Base-by-base conservation (phyloP, 306 rosid genomes). In the Glycine tomentella region DNA sequence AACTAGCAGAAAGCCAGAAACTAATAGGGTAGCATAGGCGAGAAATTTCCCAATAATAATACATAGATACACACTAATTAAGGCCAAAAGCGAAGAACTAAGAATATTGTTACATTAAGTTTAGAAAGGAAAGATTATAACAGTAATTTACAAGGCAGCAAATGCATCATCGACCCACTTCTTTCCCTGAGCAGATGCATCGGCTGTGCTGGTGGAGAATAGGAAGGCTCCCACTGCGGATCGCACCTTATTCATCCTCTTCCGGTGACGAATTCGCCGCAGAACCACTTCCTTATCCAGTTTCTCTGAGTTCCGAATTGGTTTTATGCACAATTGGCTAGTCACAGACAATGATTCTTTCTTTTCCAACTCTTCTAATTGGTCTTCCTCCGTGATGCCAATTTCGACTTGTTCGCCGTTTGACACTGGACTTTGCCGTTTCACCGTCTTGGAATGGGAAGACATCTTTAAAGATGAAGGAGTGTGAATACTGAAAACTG, bases 241-340 rank as follows among this genome's bases (percentile, higher is more conserved):
- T 73, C 73, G 56, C 16, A 87, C 36, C 73, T 72, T 84, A 80
- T 84, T 81, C 50, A 84, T 16, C 3, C 90, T 49, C 44, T 73
- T 80, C 11, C 90, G 70, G 8, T 87, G 86, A 36, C 86, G 87
- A 74, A 87, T 87, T 12, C 90, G 79, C 17, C 87, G 46, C 7
- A 87, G 55, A 75, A 87, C 65, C 49, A 68, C 73, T 74, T 84
- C 82, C 45, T 68, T 87, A 5, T 87, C 85, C 36, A 87, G 53
- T 44, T 45, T 81, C 50, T 58, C 31, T 11, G 48, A 15, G 53
- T 44, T 80, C 25, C 51, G 57, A 7, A 1, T 50, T 7, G 76
- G 75, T 64, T 84, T 81, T 48, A 87, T 59, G 61, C 34, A 51
- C 67, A 87, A 8, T 16, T 87, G 83, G 4, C 77, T 81, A 36